Evolutionary conservation across 345 rosid genomes (phyloP), one percentile per base, ranked within the genome.

Genomic region (Cardamine resedifolia): DNA sequence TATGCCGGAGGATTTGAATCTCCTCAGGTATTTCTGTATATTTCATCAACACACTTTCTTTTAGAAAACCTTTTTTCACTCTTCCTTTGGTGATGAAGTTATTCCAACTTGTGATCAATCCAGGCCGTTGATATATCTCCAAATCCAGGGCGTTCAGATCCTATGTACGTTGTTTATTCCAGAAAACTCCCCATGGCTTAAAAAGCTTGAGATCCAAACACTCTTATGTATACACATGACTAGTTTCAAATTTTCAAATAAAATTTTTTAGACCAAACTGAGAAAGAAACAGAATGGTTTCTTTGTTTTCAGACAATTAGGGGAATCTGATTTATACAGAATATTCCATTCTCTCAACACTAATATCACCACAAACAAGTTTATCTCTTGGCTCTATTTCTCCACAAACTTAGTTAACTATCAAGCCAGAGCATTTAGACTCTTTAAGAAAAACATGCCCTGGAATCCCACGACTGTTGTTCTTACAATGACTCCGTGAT

Each of bases 51-150:
- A 50, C 14, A 33, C 14, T 7, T 72, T 41, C 27, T 33, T 34
- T 12, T 41, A 53, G 15, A 43, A 34, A 15, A 10, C 19, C 3
- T 24, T n/a, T 12, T 28, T 28, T 41, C 16, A 14, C 43, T 10
- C 15, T 60, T 48, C 4, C 24, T 24, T 73, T 73, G 14, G 15
- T 43, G 48, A 43, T 64, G 52, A 63, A 63, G 27, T 67, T 12
- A 21, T 55, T 43, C 18, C 45, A 30, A 74, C 14, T 69, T 26
- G 21, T 76, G 49, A 75, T 36, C 39, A 43, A 51, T 68, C 39
- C 90, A 94, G 97, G 92, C 96, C 30, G 95, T 86, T 66, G 92
- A 94, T 77, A 83, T 91, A 77, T 91, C 98, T 80, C 97, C 97
- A 9, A 91, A 86, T 70, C 95, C 91, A 2, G 96, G 92, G 61